A percentile compares a stretch with the other conserved stretches of the same genome.
These are phyloP conservation scores for Agrostemma githago DNA, from an alignment of 148 eudicot species.

Conservation along the genomic window DNA sequence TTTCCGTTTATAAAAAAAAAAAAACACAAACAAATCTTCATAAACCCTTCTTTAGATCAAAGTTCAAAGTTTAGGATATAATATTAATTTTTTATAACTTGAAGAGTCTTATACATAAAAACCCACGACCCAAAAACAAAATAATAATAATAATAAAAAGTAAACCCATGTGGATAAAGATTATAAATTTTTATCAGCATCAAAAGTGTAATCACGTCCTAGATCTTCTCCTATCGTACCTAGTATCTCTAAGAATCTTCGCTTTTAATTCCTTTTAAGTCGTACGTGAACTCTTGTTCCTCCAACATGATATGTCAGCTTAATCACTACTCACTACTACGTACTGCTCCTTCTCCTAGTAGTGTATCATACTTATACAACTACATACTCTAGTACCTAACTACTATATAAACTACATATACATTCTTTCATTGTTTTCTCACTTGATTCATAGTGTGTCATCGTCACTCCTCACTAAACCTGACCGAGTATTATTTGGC, in stretches of 20 bases:
- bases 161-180: slow-evolving; percentile 20
- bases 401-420: not conserved
- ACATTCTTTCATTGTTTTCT: not conserved
- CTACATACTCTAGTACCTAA: not conserved
- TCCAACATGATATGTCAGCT: slow-evolving; percentile 14
- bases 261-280: slow-evolving; percentile 7
- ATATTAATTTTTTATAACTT: not conserved
- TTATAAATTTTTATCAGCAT: not conserved
- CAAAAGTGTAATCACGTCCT: slow-evolving; percentile 11
- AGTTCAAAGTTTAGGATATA: not conserved
- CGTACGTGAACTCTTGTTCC: slow-evolving; percentile 15
- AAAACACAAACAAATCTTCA: not conserved
- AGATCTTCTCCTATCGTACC: slow-evolving; percentile 4
- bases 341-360: no score
- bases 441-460: not conserved
- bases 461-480: not conserved
- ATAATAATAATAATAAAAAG: not conserved
- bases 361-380: not conserved
- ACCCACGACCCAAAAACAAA: not conserved
- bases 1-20: not conserved
- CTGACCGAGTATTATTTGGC: not conserved
- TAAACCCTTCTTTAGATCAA: not conserved
- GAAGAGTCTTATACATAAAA: not conserved
- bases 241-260: slow-evolving; percentile 11
- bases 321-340: not conserved